These are phyloP conservation scores for Eucalyptus victrix DNA, from an alignment of 345 rosid genomes.

Conservation along the genomic window DNA sequence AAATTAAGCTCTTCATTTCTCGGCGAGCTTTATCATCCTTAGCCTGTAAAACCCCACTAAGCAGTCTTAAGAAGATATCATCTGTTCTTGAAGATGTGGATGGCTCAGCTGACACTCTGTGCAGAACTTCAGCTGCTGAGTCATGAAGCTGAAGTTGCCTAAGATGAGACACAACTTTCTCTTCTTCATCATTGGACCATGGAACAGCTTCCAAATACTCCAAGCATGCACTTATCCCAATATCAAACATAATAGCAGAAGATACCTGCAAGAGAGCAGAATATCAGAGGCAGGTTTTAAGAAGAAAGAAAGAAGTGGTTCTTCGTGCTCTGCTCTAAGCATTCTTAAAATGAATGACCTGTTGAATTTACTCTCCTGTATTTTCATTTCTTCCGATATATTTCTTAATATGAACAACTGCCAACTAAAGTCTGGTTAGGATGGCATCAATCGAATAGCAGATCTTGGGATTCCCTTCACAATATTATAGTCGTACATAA, in stretches of 20 bases:
- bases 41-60: constrained; percentile 64
- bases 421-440: not conserved
- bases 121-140: constrained; percentile 44
- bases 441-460: not conserved
- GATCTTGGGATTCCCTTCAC: not conserved
- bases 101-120: constrained; percentile 58
- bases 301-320: not conserved
- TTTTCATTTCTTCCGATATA: not conserved
- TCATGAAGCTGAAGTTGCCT: constrained; percentile 59
- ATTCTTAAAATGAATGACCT: not conserved
- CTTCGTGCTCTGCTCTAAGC: not conserved
- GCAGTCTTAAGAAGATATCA: constrained; percentile 54
- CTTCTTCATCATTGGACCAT: constrained; percentile 87
- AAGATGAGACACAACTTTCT: constrained; percentile 42
- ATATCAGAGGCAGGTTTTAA: not conserved
- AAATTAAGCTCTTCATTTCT: constrained; percentile 73
- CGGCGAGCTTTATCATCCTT: constrained; percentile 87
- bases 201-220: constrained; percentile 90
- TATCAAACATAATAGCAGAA: constrained; percentile 64
- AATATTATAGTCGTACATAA: not conserved
- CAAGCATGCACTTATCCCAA: constrained; percentile 59
- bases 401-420: not conserved
- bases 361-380: not conserved
- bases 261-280: constrained; percentile 39
- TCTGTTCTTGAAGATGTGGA: constrained; percentile 44